Conservation (phyloP, 192 early-diverging fungal species). For the Bifiguratus adelaidae region DNA sequence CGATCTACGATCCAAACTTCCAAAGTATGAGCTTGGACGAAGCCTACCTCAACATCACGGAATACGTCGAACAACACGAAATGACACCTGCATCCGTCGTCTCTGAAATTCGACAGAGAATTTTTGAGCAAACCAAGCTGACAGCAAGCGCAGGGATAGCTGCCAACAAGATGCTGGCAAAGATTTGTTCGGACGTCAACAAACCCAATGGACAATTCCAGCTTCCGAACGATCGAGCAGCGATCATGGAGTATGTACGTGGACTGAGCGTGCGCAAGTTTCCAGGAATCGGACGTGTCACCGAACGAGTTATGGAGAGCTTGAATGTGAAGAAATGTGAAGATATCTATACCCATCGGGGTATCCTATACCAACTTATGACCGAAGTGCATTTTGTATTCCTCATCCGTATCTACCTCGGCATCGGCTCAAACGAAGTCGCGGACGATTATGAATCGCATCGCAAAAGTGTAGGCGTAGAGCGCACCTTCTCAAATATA, state of each 20-base stretch:
- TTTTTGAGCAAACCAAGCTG: conserved; percentile 25
- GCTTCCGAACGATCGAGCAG: conserved; percentile 23
- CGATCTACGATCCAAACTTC: conserved; percentile 49
- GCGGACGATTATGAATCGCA: conserved; percentile 6
- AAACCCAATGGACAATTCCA: conserved; percentile 62
- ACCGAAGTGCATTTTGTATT: conserved; percentile 32
- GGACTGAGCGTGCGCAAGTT: conserved; percentile 40
- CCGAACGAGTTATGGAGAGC: conserved; percentile 38
- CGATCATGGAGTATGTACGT: conserved; percentile 31
- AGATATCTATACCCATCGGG: conserved; percentile 26
- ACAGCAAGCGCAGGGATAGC: conserved; percentile 41
- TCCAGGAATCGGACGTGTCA: conserved; percentile 39
- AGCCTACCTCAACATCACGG: conserved; percentile 26
- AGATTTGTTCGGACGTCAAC: conserved; percentile 45
- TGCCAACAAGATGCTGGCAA: conserved; percentile 39
- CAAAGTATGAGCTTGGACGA: conserved; percentile 40
- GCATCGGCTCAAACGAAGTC: conserved; percentile 30
- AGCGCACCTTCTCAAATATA: conserved; percentile 36
- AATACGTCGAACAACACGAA: conserved; percentile 23
- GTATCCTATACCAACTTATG: conserved; percentile 31
- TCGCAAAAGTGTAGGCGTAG: conserved; percentile 39
- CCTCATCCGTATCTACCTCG: conserved; percentile 25
- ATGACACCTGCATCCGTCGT: conserved; percentile 25
- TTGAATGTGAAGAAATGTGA: conserved; percentile 39
- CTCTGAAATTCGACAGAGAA: conserved; percentile 36